Conservation (phyloP, 805 yeast genomes). For the Yamadazyma phyllophila region DNA sequence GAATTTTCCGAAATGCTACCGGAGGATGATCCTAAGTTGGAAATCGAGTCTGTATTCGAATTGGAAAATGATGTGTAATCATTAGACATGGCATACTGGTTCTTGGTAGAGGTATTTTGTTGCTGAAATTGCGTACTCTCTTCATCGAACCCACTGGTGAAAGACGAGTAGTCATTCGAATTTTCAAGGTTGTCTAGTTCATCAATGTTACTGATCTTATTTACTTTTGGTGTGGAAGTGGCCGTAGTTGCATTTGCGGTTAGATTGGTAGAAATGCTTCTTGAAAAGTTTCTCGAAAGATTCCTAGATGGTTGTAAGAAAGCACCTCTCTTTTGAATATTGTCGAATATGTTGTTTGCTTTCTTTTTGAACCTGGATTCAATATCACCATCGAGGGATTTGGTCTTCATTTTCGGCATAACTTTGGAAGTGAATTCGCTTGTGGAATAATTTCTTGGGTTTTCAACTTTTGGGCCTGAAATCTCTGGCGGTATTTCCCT, state of each 20-base stretch:
- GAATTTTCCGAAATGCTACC: not conserved
- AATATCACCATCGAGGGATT: constrained; percentile 26
- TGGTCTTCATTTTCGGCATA: constrained; percentile 21
- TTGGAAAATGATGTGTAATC: constrained; percentile 16
- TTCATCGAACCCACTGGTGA: constrained; percentile 31
- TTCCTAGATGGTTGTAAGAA: constrained; percentile 10
- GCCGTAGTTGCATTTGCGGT: constrained; percentile 22
- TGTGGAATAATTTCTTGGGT: not conserved
- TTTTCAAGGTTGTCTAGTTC: constrained; percentile 7
- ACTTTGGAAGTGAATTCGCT: constrained; percentile 2
- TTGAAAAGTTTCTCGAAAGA: not conserved
- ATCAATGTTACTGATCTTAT: constrained; percentile 16
- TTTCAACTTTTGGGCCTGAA: too few relatives aligned
- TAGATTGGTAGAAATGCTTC: constrained; percentile 1
- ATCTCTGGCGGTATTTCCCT: too few relatives aligned
- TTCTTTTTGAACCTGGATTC: constrained; percentile 36
- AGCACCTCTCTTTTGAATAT: constrained; percentile 36
- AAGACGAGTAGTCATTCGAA: constrained; percentile 29
- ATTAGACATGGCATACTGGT: constrained; percentile 7
- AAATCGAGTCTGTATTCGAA: not conserved
- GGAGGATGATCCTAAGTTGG: not conserved
- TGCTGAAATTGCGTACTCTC: constrained; percentile 16
- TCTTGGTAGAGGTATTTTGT: constrained; percentile 1
- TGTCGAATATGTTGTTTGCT: constrained; percentile 38
- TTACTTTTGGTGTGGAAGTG: constrained; percentile 39